Percentiles rank a stretch among this genome's conserved stretches.
Evolutionary conservation across 2,329 filamentous ascomycete species (phyloP).

Genomic region (Stachybotrys chlorohalonatus): DNA sequence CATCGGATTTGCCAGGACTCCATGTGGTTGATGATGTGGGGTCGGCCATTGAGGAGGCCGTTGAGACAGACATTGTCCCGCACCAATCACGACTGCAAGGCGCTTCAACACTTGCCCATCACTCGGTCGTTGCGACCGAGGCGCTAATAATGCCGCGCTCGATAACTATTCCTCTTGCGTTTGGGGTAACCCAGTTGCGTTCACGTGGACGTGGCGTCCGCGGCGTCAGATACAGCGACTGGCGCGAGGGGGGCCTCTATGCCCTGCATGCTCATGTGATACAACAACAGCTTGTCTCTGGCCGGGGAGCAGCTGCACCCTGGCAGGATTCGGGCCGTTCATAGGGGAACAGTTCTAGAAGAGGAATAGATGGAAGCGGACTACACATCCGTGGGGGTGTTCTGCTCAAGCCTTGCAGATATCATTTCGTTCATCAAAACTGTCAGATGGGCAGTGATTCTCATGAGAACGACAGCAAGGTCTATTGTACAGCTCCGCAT

Average conservation of each 20-base stretch:
- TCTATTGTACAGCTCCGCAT: too few relatives aligned
- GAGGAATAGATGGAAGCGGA: too few relatives aligned
- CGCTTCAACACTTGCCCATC: constrained; percentile 3
- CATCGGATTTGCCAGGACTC: neutral
- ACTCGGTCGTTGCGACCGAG: neutral
- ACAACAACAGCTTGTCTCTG: too few relatives aligned
- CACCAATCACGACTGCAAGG: constrained; percentile 16
- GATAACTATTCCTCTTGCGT: neutral
- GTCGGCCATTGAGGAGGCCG: constrained; percentile 14
- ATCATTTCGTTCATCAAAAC: too few relatives aligned
- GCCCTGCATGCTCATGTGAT: neutral
- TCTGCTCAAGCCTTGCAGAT: too few relatives aligned
- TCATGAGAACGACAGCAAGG: too few relatives aligned
- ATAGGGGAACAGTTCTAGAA: too few relatives aligned
- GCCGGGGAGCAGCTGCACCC: too few relatives aligned
- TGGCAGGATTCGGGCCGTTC: too few relatives aligned
- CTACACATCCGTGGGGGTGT: too few relatives aligned
- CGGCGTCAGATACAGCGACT: neutral
- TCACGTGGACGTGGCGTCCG: neutral
- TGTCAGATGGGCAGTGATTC: too few relatives aligned
- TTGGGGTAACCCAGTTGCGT: neutral
- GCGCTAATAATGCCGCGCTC: neutral
- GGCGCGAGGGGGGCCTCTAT: neutral
- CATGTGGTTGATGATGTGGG: constrained; percentile 14
- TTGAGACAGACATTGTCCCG: constrained; percentile 15